These are phyloP conservation scores for Lactarius hengduanensis DNA, from an alignment of 768 basidiomycete species.

Conservation along the genomic window DNA sequence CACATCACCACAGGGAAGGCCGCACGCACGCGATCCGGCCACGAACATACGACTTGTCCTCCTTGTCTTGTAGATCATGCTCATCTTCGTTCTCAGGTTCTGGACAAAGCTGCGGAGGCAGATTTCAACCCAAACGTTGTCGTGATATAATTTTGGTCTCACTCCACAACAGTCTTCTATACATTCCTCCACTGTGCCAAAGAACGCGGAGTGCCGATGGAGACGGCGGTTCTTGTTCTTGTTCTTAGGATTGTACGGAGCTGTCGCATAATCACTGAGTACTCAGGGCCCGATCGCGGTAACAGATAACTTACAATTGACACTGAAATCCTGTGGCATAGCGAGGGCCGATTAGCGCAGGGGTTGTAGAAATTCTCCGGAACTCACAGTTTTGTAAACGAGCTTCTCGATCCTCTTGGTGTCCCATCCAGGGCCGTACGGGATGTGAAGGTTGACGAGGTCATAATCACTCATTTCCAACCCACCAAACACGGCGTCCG, in stretches of 20 bases:
- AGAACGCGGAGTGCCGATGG: conserved; percentile 64
- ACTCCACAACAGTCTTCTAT: conserved; percentile 65
- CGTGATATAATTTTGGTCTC: background rate
- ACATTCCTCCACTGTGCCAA: conserved; percentile 56
- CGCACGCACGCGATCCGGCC: conserved; percentile 31
- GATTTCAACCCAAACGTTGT: background rate
- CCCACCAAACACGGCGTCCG: conserved; percentile 40
- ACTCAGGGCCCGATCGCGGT: background rate
- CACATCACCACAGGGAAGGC: background rate
- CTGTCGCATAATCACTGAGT: conserved; percentile 32
- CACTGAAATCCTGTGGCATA: conserved; percentile 46
- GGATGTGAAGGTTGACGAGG: conserved; percentile 52
- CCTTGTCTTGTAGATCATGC: conserved; percentile 48
- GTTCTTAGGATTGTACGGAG: conserved; percentile 63
- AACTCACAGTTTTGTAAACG: conserved; percentile 53
- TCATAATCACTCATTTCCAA: conserved; percentile 60
- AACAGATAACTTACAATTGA: conserved; percentile 47
- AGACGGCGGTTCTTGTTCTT: conserved; percentile 54
- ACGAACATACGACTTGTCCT: conserved; percentile 53
- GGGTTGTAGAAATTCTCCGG: background rate
- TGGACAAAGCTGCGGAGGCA: conserved; percentile 47
- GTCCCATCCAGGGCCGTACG: conserved; percentile 61
- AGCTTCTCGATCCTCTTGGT: conserved; percentile 55
- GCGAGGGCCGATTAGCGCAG: conserved; percentile 13
- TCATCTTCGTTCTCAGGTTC: conserved; percentile 57